These are phyloP conservation scores for Penicillium angulare DNA, from an alignment of 495 filamentous ascomycete species.

Conservation along the genomic window DNA sequence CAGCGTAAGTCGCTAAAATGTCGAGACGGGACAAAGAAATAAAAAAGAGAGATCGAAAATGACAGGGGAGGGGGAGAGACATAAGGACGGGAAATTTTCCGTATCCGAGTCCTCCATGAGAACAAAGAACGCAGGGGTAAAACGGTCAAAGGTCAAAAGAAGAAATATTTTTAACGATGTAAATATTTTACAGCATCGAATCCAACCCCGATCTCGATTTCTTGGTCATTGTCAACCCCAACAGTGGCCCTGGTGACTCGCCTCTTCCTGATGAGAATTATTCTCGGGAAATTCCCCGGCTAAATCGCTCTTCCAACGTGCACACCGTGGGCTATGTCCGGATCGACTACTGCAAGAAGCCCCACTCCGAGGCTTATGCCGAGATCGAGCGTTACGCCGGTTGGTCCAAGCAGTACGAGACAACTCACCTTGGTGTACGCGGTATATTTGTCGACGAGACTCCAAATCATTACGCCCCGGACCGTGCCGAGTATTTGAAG, in stretches of 20 bases:
- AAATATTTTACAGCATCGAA: not conserved
- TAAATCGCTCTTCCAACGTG: not conserved
- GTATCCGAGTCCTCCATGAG: no score
- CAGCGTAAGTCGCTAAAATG: not conserved
- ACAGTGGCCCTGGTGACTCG: not conserved
- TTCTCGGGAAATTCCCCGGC: not conserved
- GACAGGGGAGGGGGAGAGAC: no score
- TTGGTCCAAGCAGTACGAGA: not conserved
- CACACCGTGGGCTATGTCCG: slow-evolving; percentile 3
- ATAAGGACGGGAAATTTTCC: no score
- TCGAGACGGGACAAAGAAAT: not conserved
- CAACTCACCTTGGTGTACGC: not conserved
- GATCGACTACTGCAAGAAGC: slow-evolving; percentile 6
- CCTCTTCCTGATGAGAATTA: slow-evolving; percentile 1
- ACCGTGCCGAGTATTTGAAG: not conserved
- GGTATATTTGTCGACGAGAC: slow-evolving; percentile 4
- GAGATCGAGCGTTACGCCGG: slow-evolving; percentile 1
- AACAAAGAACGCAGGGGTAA: not conserved
- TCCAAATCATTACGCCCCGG: not conserved
- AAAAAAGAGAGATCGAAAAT: not conserved
- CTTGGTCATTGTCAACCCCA: slow-evolving; percentile 1
- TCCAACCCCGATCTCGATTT: not conserved
- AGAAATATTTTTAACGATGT: not conserved
- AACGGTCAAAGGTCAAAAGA: not conserved
- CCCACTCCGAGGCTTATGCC: not conserved